These are phyloP conservation scores for Passalora sequoiae DNA, from an alignment of 2,329 filamentous ascomycete species.

Conservation along the genomic window DNA sequence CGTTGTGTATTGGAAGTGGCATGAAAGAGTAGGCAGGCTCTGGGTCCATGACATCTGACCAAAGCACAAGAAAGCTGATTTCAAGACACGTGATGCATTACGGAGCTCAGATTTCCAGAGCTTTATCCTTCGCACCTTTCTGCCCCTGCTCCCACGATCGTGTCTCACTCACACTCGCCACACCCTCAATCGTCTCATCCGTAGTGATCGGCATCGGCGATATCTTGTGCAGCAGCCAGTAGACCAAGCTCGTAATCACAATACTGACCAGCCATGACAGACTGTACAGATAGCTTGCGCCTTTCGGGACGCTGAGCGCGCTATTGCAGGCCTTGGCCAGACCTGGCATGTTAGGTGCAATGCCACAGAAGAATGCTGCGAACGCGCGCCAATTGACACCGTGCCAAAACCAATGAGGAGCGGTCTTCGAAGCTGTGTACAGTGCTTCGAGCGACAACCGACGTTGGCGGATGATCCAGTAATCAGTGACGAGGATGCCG, in stretches of 20 bases:
- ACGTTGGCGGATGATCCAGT: slow-evolving; percentile 49
- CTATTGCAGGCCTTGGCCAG: slow-evolving; percentile 13
- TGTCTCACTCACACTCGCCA: background rate
- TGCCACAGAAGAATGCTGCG: slow-evolving; percentile 51
- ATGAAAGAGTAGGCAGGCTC: no score
- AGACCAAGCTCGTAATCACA: background rate
- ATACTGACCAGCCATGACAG: slow-evolving; percentile 1
- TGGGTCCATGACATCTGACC: no score
- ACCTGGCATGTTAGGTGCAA: slow-evolving; percentile 53
- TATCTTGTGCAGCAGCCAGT: background rate
- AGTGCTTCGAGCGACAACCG: slow-evolving; percentile 48
- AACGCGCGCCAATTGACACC: slow-evolving; percentile 57
- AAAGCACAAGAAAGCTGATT: no score
- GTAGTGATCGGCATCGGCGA: background rate
- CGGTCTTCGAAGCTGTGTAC: slow-evolving; percentile 31
- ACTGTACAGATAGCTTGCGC: background rate
- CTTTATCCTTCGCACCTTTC: background rate
- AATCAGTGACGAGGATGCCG: slow-evolving; percentile 56
- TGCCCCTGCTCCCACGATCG: background rate
- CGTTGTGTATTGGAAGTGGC: no score
- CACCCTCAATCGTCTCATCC: background rate
- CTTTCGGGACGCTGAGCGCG: background rate
- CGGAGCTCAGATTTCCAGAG: background rate
- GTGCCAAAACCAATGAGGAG: slow-evolving; percentile 41
- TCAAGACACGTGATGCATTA: no score